Evolutionary conservation across 2,329 filamentous ascomycete genomes (phyloP).

Genomic region (Mollisiaceae sp.): DNA sequence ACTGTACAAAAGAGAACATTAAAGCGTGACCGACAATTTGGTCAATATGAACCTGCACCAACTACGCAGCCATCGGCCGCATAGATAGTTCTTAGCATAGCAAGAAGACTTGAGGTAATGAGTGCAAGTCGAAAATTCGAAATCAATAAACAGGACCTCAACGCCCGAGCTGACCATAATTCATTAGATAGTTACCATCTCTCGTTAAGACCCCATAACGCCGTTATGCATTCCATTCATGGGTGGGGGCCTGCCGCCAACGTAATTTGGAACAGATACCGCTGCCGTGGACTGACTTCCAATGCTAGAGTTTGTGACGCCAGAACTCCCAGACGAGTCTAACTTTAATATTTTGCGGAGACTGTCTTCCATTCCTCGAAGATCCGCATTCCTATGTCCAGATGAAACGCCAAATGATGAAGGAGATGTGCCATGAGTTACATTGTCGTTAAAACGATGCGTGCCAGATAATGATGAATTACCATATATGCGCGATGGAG

Average conservation of each 20-base stretch:
- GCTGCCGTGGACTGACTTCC: slow-evolving; percentile 23
- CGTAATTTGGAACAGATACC: slow-evolving; percentile 33
- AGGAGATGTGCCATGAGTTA: slow-evolving; percentile 27
- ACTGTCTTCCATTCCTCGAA: slow-evolving; percentile 43
- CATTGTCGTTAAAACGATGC: slow-evolving; percentile 13
- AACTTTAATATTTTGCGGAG: slow-evolving; percentile 43
- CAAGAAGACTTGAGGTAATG: background rate
- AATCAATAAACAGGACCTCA: slow-evolving; percentile 16
- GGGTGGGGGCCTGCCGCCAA: slow-evolving; percentile 33
- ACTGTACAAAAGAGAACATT: slow-evolving; percentile 26
- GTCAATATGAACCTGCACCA: slow-evolving; percentile 12
- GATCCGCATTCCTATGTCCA: slow-evolving; percentile 32
- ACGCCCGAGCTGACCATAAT: slow-evolving; percentile 26
- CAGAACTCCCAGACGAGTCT: slow-evolving; percentile 33
- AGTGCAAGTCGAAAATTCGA: background rate
- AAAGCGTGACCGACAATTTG: background rate
- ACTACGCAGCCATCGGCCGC: background rate
- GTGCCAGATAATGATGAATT: slow-evolving; percentile 21
- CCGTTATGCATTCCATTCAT: slow-evolving; percentile 37
- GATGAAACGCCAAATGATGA: slow-evolving; percentile 30
- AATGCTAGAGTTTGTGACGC: slow-evolving; percentile 17
- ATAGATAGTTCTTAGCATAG: background rate
- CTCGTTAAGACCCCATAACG: slow-evolving; percentile 36
- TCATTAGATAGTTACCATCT: slow-evolving; percentile 23
- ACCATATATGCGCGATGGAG: slow-evolving; percentile 32